phyloP scores from a whole-genome alignment of 2,329 filamentous ascomycete species.

The Monosporascus sp. region DNA sequence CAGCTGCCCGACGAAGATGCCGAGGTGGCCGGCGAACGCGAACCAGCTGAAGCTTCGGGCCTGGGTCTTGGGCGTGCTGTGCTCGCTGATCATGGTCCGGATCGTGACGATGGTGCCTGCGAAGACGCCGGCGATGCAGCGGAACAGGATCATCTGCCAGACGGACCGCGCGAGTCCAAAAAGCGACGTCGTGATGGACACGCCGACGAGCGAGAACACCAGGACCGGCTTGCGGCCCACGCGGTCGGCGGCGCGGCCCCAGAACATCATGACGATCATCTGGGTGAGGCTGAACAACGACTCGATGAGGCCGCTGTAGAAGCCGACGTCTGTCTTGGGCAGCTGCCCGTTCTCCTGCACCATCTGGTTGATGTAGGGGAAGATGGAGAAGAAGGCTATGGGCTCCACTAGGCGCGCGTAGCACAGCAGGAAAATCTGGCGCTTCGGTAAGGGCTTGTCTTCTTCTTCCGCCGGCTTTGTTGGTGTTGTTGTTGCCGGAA shows the following conservation, averaged over 20 bases:
- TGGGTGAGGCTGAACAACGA: conserved; percentile 69
- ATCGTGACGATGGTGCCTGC: conserved; percentile 70
- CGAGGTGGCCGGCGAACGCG: conserved; percentile 68
- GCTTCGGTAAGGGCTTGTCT: conserved; percentile 48
- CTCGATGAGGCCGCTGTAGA: conserved; percentile 73
- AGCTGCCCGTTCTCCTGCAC: conserved; percentile 61
- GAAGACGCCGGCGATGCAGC: conserved; percentile 69
- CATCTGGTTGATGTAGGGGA: conserved; percentile 78
- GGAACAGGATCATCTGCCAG: conserved; percentile 69
- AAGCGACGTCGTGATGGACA: conserved; percentile 53
- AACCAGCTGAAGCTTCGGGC: conserved; percentile 72
- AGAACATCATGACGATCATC: conserved; percentile 71
- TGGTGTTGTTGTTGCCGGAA: conserved; percentile 3
- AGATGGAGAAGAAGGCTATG: conserved; percentile 77
- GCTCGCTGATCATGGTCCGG: conserved; percentile 71
- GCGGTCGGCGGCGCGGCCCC: conserved; percentile 64
- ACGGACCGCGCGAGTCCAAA: conserved; percentile 65
- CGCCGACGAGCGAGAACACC: conserved; percentile 59
- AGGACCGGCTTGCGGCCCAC: conserved; percentile 70
- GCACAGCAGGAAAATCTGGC: conserved; percentile 69
- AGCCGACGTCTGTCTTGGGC: conserved; percentile 63
- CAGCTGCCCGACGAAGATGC: conserved; percentile 67
- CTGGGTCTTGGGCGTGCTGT: conserved; percentile 64
- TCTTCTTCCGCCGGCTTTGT: conserved; percentile 13
- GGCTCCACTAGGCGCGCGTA: conserved; percentile 69